These are phyloP conservation scores for Dillenia suffruticosa DNA, from an alignment of 164 flowering plant species.

Conservation along the genomic window DNA sequence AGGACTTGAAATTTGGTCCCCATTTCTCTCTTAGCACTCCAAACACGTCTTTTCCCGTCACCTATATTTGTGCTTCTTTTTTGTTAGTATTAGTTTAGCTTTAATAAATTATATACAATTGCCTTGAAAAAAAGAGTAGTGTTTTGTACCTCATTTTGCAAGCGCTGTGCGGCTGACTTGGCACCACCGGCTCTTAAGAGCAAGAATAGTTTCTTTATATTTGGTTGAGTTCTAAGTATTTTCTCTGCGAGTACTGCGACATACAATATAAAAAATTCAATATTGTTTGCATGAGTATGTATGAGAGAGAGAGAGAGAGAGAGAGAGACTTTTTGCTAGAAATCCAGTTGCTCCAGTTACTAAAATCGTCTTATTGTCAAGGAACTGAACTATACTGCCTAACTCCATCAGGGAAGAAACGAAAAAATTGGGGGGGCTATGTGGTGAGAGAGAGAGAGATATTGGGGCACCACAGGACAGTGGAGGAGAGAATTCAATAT, in stretches of 20 bases:
- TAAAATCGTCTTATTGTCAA: slow-evolving; percentile 52
- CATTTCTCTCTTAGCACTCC: slow-evolving; percentile 36
- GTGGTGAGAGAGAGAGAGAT: background rate
- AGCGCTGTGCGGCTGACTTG: slow-evolving; percentile 38
- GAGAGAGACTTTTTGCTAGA: slow-evolving; percentile 49
- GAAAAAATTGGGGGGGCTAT: background rate
- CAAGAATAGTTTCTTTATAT: slow-evolving; percentile 53
- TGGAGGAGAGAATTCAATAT: background rate
- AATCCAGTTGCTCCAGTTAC: slow-evolving; percentile 77
- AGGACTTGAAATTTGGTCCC: slow-evolving; percentile 27
- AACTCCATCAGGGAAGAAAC: slow-evolving; percentile 34
- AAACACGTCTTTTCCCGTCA: slow-evolving; percentile 4
- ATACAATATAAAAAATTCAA: background rate
- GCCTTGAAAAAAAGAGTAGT: too few species aligned
- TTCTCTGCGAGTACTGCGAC: slow-evolving; percentile 64
- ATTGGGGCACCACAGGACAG: background rate
- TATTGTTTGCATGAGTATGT: too few species aligned
- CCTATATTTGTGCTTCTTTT: too few species aligned
- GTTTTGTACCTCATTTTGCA: slow-evolving; percentile 42
- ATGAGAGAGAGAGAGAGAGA: slow-evolving; percentile 1
- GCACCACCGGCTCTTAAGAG: slow-evolving; percentile 54
- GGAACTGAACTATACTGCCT: slow-evolving; percentile 35
- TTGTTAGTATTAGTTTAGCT: too few species aligned
- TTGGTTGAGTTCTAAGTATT: slow-evolving; percentile 53
- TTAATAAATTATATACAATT: too few species aligned